Base-by-base conservation (phyloP, 345 rosid species). In the Heritiera fomes region DNA sequence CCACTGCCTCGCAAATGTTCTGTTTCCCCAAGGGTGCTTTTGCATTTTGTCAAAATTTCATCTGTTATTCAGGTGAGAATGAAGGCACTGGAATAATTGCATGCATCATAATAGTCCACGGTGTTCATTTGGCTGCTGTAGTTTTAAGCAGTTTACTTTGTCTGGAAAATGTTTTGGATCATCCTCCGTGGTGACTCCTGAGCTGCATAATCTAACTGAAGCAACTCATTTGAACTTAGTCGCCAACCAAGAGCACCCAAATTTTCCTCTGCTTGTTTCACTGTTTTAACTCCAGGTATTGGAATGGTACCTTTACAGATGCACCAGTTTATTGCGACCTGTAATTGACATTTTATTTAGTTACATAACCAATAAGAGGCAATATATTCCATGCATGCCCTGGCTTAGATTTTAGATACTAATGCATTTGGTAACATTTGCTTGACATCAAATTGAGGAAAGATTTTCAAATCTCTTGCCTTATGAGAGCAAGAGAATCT, bases 291-390 rank as follows among this genome's bases (percentile, higher is more conserved):
- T 56, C 98, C 98, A 2, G 98, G 99, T 80, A 95, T 95, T 0
- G 98, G 99, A 43, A 95, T 86, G 18, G 97, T 81, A 34, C 97
- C 98, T 76, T 92, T 91, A 81, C 96, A 84, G 74, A 93, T 90
- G 89, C 98, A 95, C 98, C 98, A 92, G 86, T 95, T 92, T 81
- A 95, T 87, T 18, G 98, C 98, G 12, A 95, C 93, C 97, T 95
- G 74, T 73, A 75, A 46, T 45, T 45, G 58, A 18, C 32, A 45
- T 15, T 17, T 55, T 12, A 15, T 20, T 58, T 75, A 72, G 47
- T 45, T 17, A 15, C 15, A 14, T 9, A 52, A 71, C 46, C 2
- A 7, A 71, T 50, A 41, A 41, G 41, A 3, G 14, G 7, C 4
- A 8, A 66, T 17, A 34, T 72, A 72, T 32, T 52, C 9, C 41